A percentile compares a stretch with the other conserved stretches of the same genome.
Conservation (phyloP, 768 basidiomycete genomes). For the Pulveroboletus sp. region DNA sequence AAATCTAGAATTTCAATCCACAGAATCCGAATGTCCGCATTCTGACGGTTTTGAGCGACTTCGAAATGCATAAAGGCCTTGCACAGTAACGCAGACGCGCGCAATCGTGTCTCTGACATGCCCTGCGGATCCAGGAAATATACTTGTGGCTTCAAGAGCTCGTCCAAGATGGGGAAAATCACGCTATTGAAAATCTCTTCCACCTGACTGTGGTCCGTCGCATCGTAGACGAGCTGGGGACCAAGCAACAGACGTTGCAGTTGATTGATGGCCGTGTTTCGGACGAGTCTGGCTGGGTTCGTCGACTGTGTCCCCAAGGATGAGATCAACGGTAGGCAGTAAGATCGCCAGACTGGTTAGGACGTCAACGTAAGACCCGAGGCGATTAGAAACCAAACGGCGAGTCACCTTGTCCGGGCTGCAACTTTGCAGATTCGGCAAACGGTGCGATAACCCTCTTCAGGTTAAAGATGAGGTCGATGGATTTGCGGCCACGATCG, state of each 20-base stretch:
- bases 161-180: constrained; percentile 89
- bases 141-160: constrained; percentile 81
- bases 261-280: constrained; percentile 75
- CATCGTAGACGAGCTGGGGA: constrained; percentile 61
- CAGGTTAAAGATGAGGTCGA: constrained; percentile 77
- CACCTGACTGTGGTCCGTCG: constrained; percentile 58
- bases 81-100: constrained; percentile 87
- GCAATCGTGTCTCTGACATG: constrained; percentile 87
- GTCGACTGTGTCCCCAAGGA: constrained; percentile 79
- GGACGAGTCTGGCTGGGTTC: constrained; percentile 80
- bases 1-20: constrained; percentile 92
- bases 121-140: constrained; percentile 77
- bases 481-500: constrained; percentile 76
- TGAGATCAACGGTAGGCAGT: constrained; percentile 70
- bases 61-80: constrained; percentile 96
- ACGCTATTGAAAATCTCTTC: constrained; percentile 87
- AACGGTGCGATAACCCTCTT: constrained; percentile 64
- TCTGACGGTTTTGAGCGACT: constrained; percentile 59
- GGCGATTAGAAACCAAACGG: background rate
- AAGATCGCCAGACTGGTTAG: constrained; percentile 71
- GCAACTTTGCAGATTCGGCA: constrained; percentile 45
- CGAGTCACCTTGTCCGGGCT: constrained; percentile 30
- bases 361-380: constrained; percentile 4
- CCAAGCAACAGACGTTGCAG: constrained; percentile 85
- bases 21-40: constrained; percentile 64